These are phyloP conservation scores for Solanum stenotomum DNA, from an alignment of 257 asterid species.

Conservation along the genomic window DNA sequence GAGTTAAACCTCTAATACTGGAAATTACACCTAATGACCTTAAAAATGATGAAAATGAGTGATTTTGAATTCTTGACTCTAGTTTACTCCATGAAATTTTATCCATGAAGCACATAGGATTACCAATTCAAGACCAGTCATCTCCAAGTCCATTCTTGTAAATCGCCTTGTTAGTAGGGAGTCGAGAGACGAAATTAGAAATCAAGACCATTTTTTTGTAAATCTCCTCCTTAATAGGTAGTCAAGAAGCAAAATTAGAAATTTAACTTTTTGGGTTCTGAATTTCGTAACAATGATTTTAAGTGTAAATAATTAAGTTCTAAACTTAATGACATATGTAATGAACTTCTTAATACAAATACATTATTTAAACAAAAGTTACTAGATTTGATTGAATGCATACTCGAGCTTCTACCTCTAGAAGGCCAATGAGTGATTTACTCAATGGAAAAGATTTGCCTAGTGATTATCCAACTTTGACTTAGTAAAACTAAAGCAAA, in stretches of 20 bases:
- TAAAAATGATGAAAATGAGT: neutral
- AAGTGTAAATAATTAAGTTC: too few relatives aligned
- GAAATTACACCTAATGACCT: neutral
- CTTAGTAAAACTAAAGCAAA: neutral
- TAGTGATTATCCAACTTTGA: neutral
- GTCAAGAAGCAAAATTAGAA: too few relatives aligned
- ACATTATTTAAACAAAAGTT: too few relatives aligned
- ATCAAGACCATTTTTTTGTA: neutral
- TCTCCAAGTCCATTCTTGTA: too few relatives aligned
- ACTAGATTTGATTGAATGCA: accelerated
- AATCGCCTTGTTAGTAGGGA: neutral
- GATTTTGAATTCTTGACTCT: neutral
- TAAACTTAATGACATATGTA: too few relatives aligned
- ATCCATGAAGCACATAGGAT: neutral
- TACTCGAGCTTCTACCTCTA: neutral
- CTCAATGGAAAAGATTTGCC: neutral
- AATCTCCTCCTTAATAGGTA: too few relatives aligned
- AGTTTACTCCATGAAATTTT: neutral
- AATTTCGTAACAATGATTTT: too few relatives aligned
- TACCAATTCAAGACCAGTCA: neutral
- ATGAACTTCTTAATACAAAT: too few relatives aligned
- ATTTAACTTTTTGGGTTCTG: too few relatives aligned
- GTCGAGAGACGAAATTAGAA: too few relatives aligned
- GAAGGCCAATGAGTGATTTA: neutral
- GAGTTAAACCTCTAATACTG: neutral